Evolutionary conservation across 805 yeast species (phyloP), one percentile per base, ranked within the genome.

Genomic region (Candida railenensis): DNA sequence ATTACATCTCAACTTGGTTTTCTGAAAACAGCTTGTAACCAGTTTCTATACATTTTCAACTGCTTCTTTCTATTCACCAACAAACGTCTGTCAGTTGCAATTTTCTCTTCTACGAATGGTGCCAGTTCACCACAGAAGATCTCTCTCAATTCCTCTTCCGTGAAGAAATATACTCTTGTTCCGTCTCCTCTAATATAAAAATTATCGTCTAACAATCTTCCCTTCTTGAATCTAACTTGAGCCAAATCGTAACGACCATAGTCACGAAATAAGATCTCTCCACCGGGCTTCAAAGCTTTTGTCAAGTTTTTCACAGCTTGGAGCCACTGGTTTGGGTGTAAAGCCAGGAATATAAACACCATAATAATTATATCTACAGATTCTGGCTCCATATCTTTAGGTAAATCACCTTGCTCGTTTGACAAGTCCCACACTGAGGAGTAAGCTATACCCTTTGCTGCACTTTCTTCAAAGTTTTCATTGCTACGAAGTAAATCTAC

Each of bases 101-200:
- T 85, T 61, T 78, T 85, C 34, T 73, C 78, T 52, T 87, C 92
- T n/a, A 59, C 63, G 58, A 92, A 89, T 16, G 73, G 73, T 7
- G 30, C 40, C 7, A 8, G 63, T 14, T 48, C 44, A 5, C 43
- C 44, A 41, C 68, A 59, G 62, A 92, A 94, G 3, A 92, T 87
- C 39, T 77, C 71, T 50, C 87, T 74, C 48, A 92, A 66, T 67
- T 94, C 97, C 48, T 92, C 96, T 62, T 92, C 98, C 2, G 96
- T 89, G 71, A 94, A 94, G 70, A 94, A 94, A 64, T 94, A 94
- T 11, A 94, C 99, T 55, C 99, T 76, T 0, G 99, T 94, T 41
- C 99, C 99, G 63, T 94, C 99, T 34, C 99, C 99, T 59, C 99
- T 81, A 34, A 91, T 89, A 66, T 94, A 94, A 61, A 94, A 94